Conservation (phyloP, 495 filamentous ascomycete genomes). For the Rostrohypoxylon terebratum region DNA sequence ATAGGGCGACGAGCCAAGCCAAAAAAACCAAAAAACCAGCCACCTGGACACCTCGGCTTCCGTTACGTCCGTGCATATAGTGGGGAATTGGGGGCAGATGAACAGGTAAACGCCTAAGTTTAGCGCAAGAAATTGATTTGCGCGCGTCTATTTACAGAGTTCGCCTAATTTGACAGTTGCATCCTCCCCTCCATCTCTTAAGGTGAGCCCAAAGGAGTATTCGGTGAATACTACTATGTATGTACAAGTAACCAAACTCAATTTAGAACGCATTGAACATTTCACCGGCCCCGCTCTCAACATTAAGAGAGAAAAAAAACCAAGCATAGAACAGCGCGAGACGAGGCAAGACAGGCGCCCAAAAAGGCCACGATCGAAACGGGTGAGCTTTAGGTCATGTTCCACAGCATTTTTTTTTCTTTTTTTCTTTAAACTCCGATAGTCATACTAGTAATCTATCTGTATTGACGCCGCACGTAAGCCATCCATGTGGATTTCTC, state of each 20-base stretch:
- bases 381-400: conserved; percentile 29
- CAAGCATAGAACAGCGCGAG: conserved; percentile 7
- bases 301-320: too few relatives aligned
- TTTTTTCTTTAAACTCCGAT: not conserved
- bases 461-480: conserved; percentile 7
- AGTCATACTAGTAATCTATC: not conserved
- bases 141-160: conserved; percentile 23
- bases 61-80: conserved; percentile 5
- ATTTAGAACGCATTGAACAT: not conserved
- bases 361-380: conserved; percentile 31
- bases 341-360: conserved; percentile 27
- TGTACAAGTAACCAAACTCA: too few relatives aligned
- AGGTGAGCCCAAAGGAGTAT: conserved; percentile 32
- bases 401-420: conserved; percentile 19
- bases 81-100: conserved; percentile 3
- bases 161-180: too few relatives aligned
- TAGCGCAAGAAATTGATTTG: conserved; percentile 26
- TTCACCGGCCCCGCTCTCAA: conserved; percentile 16
- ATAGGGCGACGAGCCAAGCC: conserved; percentile 13
- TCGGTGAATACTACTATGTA: conserved; percentile 19
- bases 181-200: too few relatives aligned
- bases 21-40: conserved; percentile 17
- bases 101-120: conserved; percentile 14
- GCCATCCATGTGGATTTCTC: not conserved
- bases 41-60: conserved; percentile 13